Evolutionary conservation across 371 early-diverging fungal species (phyloP), one percentile per base, ranked within the genome.

Genomic region (Actinomortierella wolfii): DNA sequence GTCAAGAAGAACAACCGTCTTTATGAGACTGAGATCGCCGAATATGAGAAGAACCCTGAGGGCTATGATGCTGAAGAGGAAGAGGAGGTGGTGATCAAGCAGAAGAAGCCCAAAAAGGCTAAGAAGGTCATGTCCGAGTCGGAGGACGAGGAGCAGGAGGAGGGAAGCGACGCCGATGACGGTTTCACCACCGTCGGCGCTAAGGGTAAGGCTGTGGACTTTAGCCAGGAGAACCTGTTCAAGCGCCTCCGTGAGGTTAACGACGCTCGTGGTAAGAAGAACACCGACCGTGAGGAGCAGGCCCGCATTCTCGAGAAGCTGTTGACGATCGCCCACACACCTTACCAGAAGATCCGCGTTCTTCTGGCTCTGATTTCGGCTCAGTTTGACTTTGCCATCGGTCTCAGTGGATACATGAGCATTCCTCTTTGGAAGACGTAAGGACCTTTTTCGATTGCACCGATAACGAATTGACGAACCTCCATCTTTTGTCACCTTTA

Each of bases 251-350:
- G 78, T 56, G 94, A 94, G 75, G 81, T 97, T 41, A 61, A 89
- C 51, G 89, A 90, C 47, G 88, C 92, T 47, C 92, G 98, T 67
- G 99, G 99, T 62, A 95, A 95, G 82, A 78, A 92, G 94, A 89
- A 90, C 81, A 95, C 96, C 42, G 92, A 97, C 79, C 92, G 93
- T 71, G 74, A 81, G 42, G 91, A 86, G 55, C 90, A 92, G 76
- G 85, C 95, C 65, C 67, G 65, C 39, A 79, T 83, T 56, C 79
- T 98, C 54, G 84, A 89, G 68, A 59, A 68, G 9, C 81, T 98
- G 50, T 79, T 92, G 23, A 80, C 67, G 23, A 79, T 84, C 21
- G 89, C 96, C 45, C 65, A 61, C 51, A 87, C 90, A 24, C 86
- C 95, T 7, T 90, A 89, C 83, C 94, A 95, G 78, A 83, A 87